Evolutionary conservation across 352 stramenopile species (phyloP).

Genomic region (Thraustotheca clavata): DNA sequence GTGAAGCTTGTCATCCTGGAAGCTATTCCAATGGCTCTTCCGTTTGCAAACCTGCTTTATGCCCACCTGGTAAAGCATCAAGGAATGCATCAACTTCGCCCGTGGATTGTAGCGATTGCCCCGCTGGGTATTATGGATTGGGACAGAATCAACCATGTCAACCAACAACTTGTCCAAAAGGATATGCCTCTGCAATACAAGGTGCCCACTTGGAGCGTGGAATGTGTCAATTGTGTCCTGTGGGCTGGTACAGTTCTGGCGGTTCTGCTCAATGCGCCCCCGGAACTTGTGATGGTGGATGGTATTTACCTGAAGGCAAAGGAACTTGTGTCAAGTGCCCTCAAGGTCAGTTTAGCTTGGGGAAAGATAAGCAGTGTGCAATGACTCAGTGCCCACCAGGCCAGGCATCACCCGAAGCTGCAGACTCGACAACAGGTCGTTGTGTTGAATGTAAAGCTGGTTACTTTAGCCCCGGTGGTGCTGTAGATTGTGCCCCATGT

Average conservation of each 20-base stretch:
- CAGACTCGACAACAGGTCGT: conserved; percentile 23
- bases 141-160: conserved; percentile 45
- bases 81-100: conserved; percentile 32
- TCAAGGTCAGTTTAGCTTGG: conserved; percentile 28
- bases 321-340: conserved; percentile 22
- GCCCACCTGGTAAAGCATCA: conserved; percentile 31
- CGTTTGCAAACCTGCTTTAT: conserved; percentile 34
- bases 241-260: conserved; percentile 32
- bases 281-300: neutral
- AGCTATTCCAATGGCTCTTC: conserved; percentile 26
- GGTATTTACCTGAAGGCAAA: conserved; percentile 13
- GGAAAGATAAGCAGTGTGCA: conserved; percentile 29
- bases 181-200: conserved; percentile 25
- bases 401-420: conserved; percentile 27
- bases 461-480: conserved; percentile 31
- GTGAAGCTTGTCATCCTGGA: neutral
- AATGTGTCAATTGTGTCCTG: conserved; percentile 27
- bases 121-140: conserved; percentile 29
- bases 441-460: conserved; percentile 29
- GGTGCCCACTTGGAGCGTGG: conserved; percentile 25
- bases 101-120: conserved; percentile 37
- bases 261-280: conserved; percentile 4
- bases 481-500: conserved; percentile 26
- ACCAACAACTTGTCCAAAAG: conserved; percentile 27
- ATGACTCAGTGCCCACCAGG: conserved; percentile 30